Evolutionary conservation across 495 filamentous ascomycete species (phyloP).

Genomic region (Aspergillus cavernicola): DNA sequence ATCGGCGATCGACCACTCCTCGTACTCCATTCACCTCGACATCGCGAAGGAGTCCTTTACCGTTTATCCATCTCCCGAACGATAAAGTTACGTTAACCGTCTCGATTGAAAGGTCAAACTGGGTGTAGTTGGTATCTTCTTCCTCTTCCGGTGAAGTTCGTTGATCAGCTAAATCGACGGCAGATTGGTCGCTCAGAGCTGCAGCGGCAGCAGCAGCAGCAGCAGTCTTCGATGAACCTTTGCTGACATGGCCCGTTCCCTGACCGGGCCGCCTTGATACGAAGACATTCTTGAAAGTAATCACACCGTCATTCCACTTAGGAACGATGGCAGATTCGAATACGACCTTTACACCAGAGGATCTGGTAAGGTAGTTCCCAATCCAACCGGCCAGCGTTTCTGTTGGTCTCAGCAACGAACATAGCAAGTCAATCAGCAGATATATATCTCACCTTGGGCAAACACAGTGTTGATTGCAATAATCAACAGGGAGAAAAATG

Average conservation of each 20-base stretch:
- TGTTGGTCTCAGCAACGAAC: slow-evolving; percentile 29
- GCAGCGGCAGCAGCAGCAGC: slow-evolving; percentile 82
- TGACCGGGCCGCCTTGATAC: slow-evolving; percentile 89
- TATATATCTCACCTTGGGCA: slow-evolving; percentile 67
- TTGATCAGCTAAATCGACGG: slow-evolving; percentile 19
- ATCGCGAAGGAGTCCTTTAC: slow-evolving; percentile 85
- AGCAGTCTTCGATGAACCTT: slow-evolving; percentile 82
- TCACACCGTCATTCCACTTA: slow-evolving; percentile 89
- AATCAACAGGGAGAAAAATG: slow-evolving; percentile 90
- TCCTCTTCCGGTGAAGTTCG: slow-evolving; percentile 48
- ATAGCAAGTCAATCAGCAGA: neutral
- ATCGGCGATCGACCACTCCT: slow-evolving; percentile 88
- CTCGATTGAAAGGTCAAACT: slow-evolving; percentile 93
- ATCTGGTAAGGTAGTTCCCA: slow-evolving; percentile 92
- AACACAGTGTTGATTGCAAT: slow-evolving; percentile 92
- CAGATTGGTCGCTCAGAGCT: slow-evolving; percentile 41
- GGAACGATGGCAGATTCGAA: slow-evolving; percentile 98
- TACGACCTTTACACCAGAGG: slow-evolving; percentile 90
- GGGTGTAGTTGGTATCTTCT: slow-evolving; percentile 94
- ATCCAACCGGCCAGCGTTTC: slow-evolving; percentile 92
- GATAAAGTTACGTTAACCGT: slow-evolving; percentile 97
- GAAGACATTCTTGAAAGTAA: slow-evolving; percentile 95
- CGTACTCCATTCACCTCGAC: slow-evolving; percentile 95
- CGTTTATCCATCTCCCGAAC: slow-evolving; percentile 96
- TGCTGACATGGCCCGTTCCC: slow-evolving; percentile 71